A percentile compares a stretch with the other conserved stretches of the same genome.
Conservation (phyloP, 2,329 filamentous ascomycete genomes). For the Phialophora expanda region DNA sequence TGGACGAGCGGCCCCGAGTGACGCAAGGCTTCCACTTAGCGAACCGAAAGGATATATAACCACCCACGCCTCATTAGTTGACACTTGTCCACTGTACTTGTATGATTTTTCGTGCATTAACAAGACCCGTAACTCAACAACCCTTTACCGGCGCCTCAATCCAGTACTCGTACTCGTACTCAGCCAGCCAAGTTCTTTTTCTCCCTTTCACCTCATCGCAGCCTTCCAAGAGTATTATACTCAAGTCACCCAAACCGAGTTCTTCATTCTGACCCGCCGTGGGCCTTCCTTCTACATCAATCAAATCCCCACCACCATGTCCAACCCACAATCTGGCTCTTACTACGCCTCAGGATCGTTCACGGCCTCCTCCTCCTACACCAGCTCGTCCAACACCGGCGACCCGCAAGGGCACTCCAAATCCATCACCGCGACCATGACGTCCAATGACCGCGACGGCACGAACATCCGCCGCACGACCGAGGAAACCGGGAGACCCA, state of each 20-base stretch:
- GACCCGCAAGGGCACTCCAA: conserved; percentile 14
- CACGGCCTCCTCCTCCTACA: conserved; percentile 16
- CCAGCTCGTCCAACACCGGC: conserved; percentile 10
- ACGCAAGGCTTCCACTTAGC: not conserved
- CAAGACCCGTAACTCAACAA: not conserved
- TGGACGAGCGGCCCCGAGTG: not conserved
- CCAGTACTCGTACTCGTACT: no score
- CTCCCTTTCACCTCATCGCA: no score
- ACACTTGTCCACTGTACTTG: not conserved
- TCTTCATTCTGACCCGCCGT: no score
- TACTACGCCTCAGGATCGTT: not conserved
- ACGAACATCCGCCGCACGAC: conserved; percentile 27
- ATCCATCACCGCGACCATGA: conserved; percentile 25
- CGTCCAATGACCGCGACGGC: conserved; percentile 29
- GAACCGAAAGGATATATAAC: not conserved
- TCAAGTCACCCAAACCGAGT: no score
- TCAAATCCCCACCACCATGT: not conserved
- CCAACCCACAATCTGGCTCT: conserved; percentile 4
- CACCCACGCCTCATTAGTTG: no score
- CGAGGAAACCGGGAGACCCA: conserved; percentile 27
- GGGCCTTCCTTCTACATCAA: no score
- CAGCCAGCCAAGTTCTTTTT: no score
- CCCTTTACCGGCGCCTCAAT: no score
- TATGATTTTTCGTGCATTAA: not conserved
- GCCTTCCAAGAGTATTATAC: no score